These are phyloP conservation scores for Terfezia claveryi DNA, from an alignment of 495 filamentous ascomycete species.

Conservation along the genomic window DNA sequence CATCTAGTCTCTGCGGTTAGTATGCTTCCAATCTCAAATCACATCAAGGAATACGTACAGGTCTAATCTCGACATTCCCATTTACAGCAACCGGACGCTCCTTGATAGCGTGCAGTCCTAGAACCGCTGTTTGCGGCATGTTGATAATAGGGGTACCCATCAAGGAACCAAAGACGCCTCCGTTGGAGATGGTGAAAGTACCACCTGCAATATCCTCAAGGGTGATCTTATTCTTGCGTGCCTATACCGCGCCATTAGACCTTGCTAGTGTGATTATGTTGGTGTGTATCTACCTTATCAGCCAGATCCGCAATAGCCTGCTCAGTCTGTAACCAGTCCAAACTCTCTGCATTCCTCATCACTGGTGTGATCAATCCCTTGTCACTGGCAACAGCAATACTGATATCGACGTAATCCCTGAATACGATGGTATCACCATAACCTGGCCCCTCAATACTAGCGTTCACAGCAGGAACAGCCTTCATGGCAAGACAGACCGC, in stretches of 20 bases:
- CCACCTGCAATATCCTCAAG: conserved; percentile 99
- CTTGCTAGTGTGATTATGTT: conserved; percentile 23
- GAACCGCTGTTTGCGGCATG: conserved; percentile 79
- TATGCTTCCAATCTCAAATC: not conserved
- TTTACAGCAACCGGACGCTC: conserved; percentile 76
- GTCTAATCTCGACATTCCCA: conserved; percentile 79
- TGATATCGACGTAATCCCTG: conserved; percentile 92
- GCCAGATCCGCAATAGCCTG: conserved; percentile 80
- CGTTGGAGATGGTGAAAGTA: conserved; percentile 97
- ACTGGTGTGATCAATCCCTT: conserved; percentile 95
- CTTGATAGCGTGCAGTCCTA: conserved; percentile 96
- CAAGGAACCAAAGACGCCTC: conserved; percentile 37
- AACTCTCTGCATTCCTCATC: conserved; percentile 71
- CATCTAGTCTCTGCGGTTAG: conserved; percentile 33
- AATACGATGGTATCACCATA: conserved; percentile 96
- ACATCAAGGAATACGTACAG: conserved; percentile 29
- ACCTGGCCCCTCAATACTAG: conserved; percentile 86
- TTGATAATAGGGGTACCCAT: conserved; percentile 94
- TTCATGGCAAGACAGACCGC: conserved; percentile 84
- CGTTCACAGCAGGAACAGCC: conserved; percentile 88
- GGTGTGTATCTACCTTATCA: conserved; percentile 37
- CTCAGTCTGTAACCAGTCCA: conserved; percentile 81
- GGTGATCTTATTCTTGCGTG: conserved; percentile 85
- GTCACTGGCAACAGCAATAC: conserved; percentile 89
- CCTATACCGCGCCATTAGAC: conserved; percentile 25